Base-by-base conservation (phyloP, 2,329 filamentous ascomycete species). In the Colletotrichum musae region DNA sequence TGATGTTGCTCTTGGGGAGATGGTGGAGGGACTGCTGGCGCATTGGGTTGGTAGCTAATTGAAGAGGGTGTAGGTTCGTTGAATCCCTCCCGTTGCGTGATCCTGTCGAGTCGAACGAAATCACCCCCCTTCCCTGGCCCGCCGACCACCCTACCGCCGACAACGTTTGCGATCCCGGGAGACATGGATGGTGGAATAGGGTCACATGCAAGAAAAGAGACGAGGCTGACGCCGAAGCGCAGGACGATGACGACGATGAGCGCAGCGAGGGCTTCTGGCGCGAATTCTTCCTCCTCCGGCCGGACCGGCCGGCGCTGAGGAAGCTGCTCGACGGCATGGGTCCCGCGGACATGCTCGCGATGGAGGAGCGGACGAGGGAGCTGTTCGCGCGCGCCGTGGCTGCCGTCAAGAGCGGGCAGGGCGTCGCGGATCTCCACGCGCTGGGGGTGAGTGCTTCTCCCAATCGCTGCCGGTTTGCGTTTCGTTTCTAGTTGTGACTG, bases 191-290 rank as follows among this genome's bases (percentile, higher is more conserved):
- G 21, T 24, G 21, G 21, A 24, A 24, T 24, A 3, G 21, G 21
- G 21, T 24, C 21, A 24, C 21, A 24, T 24, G 21, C 21, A 24
- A 24, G 21, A 4, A n/a, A 28, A 21, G 6, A 5, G 26, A 24
- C 16, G 12, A 52, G 12, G 32, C 58, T 62, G 57, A 67, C 24
- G 52, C 28, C n/a, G 5, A 18, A 26, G 41, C 41, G 41, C 41
- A 43, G 41, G 41, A 39, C 26, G 43, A 60, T 36, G 79, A 92
- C 72, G 88, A 90, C 63, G 87, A 92, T 70, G 88, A 94, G 32
- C 92, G 92, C 71, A 89, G 93, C 0, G 94, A 97, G 70, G 95
- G 94, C 51, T 99, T 98, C 83, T 99, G 96, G 96, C 88, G 90
- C 73, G 96, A 98, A 81, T 94, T 99, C 82, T 99, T 99, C 80